Base-by-base conservation (phyloP, 2,329 filamentous ascomycete species). In the Cladosporium austrohemisphaericum region DNA sequence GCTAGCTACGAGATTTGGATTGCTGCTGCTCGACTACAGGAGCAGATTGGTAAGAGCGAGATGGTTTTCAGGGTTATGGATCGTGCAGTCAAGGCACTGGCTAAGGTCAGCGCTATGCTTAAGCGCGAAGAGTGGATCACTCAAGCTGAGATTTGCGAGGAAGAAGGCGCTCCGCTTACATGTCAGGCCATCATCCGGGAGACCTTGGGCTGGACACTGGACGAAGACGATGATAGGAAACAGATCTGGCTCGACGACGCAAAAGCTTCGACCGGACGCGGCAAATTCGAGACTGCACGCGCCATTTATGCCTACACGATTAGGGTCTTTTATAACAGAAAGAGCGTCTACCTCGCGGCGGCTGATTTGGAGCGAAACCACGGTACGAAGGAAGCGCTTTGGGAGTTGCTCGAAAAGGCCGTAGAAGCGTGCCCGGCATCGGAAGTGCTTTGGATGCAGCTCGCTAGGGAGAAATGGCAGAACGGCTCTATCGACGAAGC, bases 1-100 rank as follows among this genome's bases (percentile, higher is more conserved):
- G 93, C 90, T 1, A 96, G 90, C 22, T 81, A 93, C 70, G 91
- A 96, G 64, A 89, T 98, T 55, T 98, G 93, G 93, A 89, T 98
- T 63, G 92, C 93, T 7, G 93, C 92, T 25, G 89, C 89, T 29
- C 80, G 92, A 49, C 73, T 98, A 38, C 90, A 96, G 68, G 83
- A 86, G 65, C 90, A 97, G 68, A 89, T 95, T 68, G 91, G 90
- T 19, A 86, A 87, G 55, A 83, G 82, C 16, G 77, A 79, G 47
- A 90, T 86, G 71, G 81, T 91, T 8, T 63, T 68, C 61, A 94
- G 89, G 60, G 88, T 97, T 50, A 96, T 98, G 88, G 92, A 93
- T 66, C 86, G 89, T 73, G 93, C 88, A 36, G 83, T 96, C 25
- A 88, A 94, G 62, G 84, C 90, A 16, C 76, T 98, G 25, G 89